Conservation (phyloP, 768 basidiomycete genomes). For the Tulasnella sp. region DNA sequence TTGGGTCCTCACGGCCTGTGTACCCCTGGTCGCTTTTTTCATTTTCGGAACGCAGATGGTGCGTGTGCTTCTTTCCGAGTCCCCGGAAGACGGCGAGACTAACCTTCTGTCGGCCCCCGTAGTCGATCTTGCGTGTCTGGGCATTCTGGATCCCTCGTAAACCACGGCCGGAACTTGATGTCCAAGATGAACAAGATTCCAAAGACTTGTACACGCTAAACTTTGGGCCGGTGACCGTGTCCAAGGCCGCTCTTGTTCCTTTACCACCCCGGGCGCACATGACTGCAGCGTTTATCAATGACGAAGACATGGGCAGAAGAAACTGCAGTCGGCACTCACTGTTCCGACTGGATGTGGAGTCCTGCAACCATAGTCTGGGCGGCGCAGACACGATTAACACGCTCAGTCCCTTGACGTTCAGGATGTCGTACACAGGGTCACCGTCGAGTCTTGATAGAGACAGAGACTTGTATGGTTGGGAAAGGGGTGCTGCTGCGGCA, state of each 20-base stretch:
- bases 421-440: background rate
- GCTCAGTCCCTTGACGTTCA: background rate
- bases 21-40: constrained; percentile 6
- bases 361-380: background rate
- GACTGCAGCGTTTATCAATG: background rate
- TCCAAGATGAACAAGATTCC: background rate
- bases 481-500: background rate
- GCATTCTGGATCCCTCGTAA: constrained; percentile 11
- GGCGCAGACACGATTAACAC: background rate
- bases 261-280: constrained; percentile 5
- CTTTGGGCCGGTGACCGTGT: background rate
- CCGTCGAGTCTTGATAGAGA: background rate
- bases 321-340: background rate
- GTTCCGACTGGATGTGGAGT: background rate
- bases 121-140: constrained; percentile 12
- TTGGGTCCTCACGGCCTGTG: background rate
- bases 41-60: constrained; percentile 7
- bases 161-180: background rate
- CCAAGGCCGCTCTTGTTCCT: background rate
- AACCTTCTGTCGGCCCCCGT: too few relatives aligned
- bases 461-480: background rate
- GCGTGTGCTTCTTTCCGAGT: background rate
- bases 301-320: background rate
- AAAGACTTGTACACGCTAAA: background rate
- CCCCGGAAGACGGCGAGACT: too few relatives aligned